These are phyloP conservation scores for Neofusicoccum kwambonambiense DNA, from an alignment of 2,329 filamentous ascomycete genomes.

Conservation along the genomic window DNA sequence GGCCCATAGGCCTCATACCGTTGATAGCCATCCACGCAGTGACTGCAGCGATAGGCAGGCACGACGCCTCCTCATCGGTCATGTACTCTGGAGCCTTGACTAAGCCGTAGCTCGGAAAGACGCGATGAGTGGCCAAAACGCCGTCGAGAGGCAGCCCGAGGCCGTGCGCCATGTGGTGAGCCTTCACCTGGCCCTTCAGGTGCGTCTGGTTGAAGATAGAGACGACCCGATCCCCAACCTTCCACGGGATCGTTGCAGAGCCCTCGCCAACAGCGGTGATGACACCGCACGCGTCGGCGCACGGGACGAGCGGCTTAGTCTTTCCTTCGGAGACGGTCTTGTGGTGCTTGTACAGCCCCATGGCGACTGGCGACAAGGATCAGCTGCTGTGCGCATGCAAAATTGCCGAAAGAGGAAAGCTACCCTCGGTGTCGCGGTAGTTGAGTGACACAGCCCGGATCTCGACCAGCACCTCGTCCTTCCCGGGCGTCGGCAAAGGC, in stretches of 20 bases:
- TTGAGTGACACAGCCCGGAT: slow-evolving; percentile 55
- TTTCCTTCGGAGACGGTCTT: slow-evolving; percentile 45
- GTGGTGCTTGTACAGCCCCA: slow-evolving; percentile 67
- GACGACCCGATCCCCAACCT: slow-evolving; percentile 64
- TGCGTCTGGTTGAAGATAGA: slow-evolving; percentile 61
- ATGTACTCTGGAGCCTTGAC: slow-evolving; percentile 59
- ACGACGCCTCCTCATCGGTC: slow-evolving; percentile 58
- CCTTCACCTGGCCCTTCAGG: slow-evolving; percentile 59
- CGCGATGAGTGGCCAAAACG: slow-evolving; percentile 58
- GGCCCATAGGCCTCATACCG: slow-evolving; percentile 55
- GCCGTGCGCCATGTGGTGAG: slow-evolving; percentile 55
- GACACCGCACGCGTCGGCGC: slow-evolving; percentile 69
- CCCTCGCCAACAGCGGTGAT: slow-evolving; percentile 52
- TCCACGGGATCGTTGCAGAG: slow-evolving; percentile 44
- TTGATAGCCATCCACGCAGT: slow-evolving; percentile 68
- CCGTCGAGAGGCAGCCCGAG: slow-evolving; percentile 62
- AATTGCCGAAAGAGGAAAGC: not conserved
- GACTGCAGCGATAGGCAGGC: slow-evolving; percentile 60
- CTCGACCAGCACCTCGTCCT: slow-evolving; percentile 51
- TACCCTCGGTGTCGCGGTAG: slow-evolving; percentile 52
- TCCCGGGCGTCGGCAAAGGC: not conserved
- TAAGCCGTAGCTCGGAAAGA: slow-evolving; percentile 57
- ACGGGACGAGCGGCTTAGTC: slow-evolving; percentile 55
- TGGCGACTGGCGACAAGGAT: slow-evolving; percentile 51
- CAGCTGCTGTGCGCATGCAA: not conserved